Base-by-base conservation (phyloP, 139 green algal species). In the Chlamydomonas urium region DNA sequence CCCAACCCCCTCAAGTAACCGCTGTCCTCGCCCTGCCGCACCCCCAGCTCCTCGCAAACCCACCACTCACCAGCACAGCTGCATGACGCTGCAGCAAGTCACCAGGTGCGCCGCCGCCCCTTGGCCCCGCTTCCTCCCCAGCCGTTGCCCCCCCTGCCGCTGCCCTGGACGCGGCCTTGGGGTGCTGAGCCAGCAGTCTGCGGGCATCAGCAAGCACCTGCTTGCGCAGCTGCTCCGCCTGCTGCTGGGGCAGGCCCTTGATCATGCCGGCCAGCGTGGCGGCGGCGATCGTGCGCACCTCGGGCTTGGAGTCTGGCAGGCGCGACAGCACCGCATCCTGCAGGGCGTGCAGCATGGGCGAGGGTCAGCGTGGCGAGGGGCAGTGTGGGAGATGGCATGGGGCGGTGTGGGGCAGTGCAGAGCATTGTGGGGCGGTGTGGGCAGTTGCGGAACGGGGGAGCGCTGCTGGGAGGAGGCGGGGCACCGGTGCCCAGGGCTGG, bases 221-320 rank as follows among this genome's bases (percentile, higher is more conserved):
- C 24, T 50, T 45, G 2, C 88, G 71, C 48, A 93, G 75, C 1
- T 65, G 53, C 0, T 67, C 58, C 0, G 74, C 77, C 21, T 85
- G 74, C 0, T 19, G 69, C 21, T 72, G 37, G n/a, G 72, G 28
- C 59, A 81, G 68, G 47, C 69, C 84, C 48, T 85, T 83, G 29
- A 92, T 65, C 61, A 89, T 79, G 50, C 90, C 92, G 29, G 79
- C 83, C 31, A 97, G 84, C 24, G 89, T 94, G 62, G 66, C 75
- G 1, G 85, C 71, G 8, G 92, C 90, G 23, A 96, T 72, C 47
- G 85, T 72, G 29, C 87, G 81, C 62, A 84, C 73, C 45, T 79
- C 66, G 38, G 75, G 32, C 83, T 96, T 94, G 36, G 62, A 23
- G 79, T 97, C 92, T 2, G 60, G 45, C 65, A 97, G 83, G 24